Conservation (phyloP, 2,329 filamentous ascomycete genomes). For the Coniochaeta sp. region DNA sequence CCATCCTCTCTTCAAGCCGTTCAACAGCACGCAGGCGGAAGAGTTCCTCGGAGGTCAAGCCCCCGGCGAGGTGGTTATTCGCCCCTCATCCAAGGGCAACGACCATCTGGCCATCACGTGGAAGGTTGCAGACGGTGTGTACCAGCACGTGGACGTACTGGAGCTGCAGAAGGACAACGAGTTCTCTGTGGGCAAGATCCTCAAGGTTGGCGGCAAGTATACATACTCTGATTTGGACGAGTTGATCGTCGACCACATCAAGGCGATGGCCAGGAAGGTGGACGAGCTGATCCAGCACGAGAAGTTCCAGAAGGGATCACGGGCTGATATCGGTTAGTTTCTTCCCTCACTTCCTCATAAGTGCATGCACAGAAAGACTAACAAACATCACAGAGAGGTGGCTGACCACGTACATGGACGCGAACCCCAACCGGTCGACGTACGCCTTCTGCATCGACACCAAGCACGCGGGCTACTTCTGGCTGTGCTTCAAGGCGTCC, state of each 20-base stretch:
- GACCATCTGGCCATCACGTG: slow-evolving; percentile 95
- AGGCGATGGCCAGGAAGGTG: slow-evolving; percentile 96
- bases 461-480: slow-evolving; percentile 90
- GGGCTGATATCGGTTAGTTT: slow-evolving; percentile 73
- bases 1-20: slow-evolving; percentile 90
- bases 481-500: slow-evolving; percentile 92
- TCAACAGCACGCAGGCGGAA: slow-evolving; percentile 87
- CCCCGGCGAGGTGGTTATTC: slow-evolving; percentile 86
- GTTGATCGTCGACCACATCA: slow-evolving; percentile 92
- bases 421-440: slow-evolving; percentile 86
- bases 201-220: slow-evolving; percentile 82
- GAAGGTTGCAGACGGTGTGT: slow-evolving; percentile 96
- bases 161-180: slow-evolving; percentile 97
- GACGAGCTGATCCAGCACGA: slow-evolving; percentile 93
- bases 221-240: slow-evolving; percentile 96
- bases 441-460: slow-evolving; percentile 95
- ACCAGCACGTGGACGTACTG: slow-evolving; percentile 94
- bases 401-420: slow-evolving; percentile 91
- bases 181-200: slow-evolving; percentile 80
- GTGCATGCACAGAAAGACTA: not conserved
- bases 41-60: slow-evolving; percentile 85
- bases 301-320: slow-evolving; percentile 80
- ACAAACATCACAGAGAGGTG: slow-evolving; percentile 65
- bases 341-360: no score
- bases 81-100: slow-evolving; percentile 88